Evolutionary conservation across 495 filamentous ascomycete genomes (phyloP).

Genomic region (Annulohypoxylon moriforme): DNA sequence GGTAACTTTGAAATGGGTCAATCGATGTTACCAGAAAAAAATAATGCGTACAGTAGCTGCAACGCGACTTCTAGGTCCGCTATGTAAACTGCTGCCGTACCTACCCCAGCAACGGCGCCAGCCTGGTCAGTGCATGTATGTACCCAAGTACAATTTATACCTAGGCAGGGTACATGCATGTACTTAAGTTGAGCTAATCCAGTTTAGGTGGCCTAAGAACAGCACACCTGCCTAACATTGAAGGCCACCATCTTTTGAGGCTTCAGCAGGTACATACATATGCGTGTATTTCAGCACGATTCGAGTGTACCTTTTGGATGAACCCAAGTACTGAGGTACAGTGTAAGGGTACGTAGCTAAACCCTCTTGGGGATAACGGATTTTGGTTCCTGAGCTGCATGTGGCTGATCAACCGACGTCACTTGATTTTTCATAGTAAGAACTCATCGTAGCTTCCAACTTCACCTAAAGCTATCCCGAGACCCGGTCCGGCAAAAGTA

Average conservation of each 20-base stretch:
- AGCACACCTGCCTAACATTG: background rate
- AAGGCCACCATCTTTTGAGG: background rate
- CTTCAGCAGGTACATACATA: background rate
- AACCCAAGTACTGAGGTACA: background rate
- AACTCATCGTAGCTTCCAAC: slow-evolving; percentile 25
- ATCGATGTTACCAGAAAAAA: slow-evolving; percentile 23
- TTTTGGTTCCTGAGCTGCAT: slow-evolving; percentile 8
- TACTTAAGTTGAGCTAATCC: no score
- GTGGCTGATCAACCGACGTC: slow-evolving; percentile 32
- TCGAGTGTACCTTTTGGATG: no score
- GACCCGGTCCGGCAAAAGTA: slow-evolving; percentile 38
- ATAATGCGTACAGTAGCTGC: slow-evolving; percentile 15
- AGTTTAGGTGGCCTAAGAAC: background rate
- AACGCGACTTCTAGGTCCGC: slow-evolving; percentile 26
- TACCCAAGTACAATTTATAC: background rate
- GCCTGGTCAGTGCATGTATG: background rate
- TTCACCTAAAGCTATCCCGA: slow-evolving; percentile 20
- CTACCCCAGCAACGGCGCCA: slow-evolving; percentile 31
- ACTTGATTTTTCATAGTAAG: slow-evolving; percentile 16
- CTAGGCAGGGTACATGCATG: no score
- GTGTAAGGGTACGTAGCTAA: slow-evolving; percentile 2
- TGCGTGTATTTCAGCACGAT: background rate
- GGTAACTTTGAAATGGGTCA: background rate
- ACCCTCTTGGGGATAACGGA: background rate
- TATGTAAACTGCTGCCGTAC: slow-evolving; percentile 1